A percentile compares a stretch with the other conserved stretches of the same genome.
These are phyloP conservation scores for Pluteus cervinus DNA, from an alignment of 768 basidiomycete genomes.

Conservation along the genomic window DNA sequence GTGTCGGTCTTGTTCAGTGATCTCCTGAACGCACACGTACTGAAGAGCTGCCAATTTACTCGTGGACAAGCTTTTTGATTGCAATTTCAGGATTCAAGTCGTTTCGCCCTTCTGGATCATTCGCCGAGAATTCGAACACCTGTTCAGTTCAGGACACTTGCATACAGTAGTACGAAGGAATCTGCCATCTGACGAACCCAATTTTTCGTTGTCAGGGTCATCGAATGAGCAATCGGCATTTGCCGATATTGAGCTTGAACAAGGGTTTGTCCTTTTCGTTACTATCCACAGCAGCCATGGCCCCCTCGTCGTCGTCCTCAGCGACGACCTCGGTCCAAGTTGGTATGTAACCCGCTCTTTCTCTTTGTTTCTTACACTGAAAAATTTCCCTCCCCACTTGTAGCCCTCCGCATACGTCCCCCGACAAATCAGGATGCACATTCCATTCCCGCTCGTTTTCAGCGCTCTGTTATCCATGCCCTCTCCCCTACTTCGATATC, in stretches of 20 bases:
- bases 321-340: constrained; percentile 91
- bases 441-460: constrained; percentile 91
- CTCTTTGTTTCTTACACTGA: constrained; percentile 1
- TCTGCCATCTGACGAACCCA: too few species aligned
- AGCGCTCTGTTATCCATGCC: constrained; percentile 81
- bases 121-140: too few species aligned
- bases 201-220: constrained; percentile 17
- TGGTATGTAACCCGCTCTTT: constrained; percentile 49
- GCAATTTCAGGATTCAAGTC: too few species aligned
- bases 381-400: constrained; percentile 13
- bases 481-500: constrained; percentile 67
- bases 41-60: too few species aligned
- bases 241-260: too few species aligned
- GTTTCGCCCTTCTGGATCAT: too few species aligned
- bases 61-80: too few species aligned
- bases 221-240: constrained; percentile 21
- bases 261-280: too few species aligned
- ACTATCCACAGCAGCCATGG: constrained; percentile 63
- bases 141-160: too few species aligned
- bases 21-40: too few species aligned
- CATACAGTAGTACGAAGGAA: too few species aligned
- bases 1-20: too few species aligned
- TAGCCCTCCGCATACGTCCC: constrained; percentile 88
- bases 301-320: constrained; percentile 63
- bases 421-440: constrained; percentile 76